Percentiles rank a stretch among this genome's conserved stretches.
Conservation (phyloP, 1,284 basidiomycete genomes). For the Sporisorium scitamineum region DNA sequence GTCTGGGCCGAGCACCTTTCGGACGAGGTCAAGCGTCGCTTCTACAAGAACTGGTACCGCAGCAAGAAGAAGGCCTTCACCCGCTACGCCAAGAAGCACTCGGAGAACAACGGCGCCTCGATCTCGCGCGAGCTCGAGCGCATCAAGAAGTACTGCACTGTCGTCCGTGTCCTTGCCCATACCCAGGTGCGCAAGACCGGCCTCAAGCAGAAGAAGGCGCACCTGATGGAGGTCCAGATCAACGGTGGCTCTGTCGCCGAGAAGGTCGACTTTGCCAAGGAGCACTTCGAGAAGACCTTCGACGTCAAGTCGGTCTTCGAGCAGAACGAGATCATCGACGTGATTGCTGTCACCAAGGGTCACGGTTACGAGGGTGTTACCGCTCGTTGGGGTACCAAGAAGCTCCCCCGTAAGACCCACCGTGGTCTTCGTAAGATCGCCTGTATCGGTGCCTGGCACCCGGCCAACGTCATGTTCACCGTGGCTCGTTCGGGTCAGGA, state of each 20-base stretch:
- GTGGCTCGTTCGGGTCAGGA: conserved; percentile 99
- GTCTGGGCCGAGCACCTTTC: conserved; percentile 78
- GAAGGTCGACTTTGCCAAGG: conserved; percentile 97
- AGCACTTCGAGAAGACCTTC: conserved; percentile 96
- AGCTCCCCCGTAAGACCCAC: conserved; percentile 98
- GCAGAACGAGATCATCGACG: conserved; percentile 95
- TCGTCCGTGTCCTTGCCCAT: conserved; percentile 99
- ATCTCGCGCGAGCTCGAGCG: conserved; percentile 96
- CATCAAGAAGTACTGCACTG: conserved; percentile 99
- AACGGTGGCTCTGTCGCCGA: conserved; percentile 97
- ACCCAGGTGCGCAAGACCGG: conserved; percentile 95
- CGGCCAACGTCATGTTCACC: conserved; percentile 99
- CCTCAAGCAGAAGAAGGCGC: conserved; percentile 98
- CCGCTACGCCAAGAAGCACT: conserved; percentile 97
- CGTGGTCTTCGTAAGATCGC: conserved; percentile 96
- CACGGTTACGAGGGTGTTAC: conserved; percentile 99
- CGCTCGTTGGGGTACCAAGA: conserved; percentile 99
- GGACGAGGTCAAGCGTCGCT: conserved; percentile 94
- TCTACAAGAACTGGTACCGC: conserved; percentile 99
- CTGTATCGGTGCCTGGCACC: conserved; percentile 99
- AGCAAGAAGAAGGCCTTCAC: conserved; percentile 99
- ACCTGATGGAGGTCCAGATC: conserved; percentile 99
- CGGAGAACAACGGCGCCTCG: conserved; percentile 92
- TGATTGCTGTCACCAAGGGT: conserved; percentile 99
- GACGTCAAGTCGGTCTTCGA: conserved; percentile 89